These are phyloP conservation scores for Phymatotrichopsis omnivora DNA, from an alignment of 2,329 filamentous ascomycete species.

Conservation along the genomic window DNA sequence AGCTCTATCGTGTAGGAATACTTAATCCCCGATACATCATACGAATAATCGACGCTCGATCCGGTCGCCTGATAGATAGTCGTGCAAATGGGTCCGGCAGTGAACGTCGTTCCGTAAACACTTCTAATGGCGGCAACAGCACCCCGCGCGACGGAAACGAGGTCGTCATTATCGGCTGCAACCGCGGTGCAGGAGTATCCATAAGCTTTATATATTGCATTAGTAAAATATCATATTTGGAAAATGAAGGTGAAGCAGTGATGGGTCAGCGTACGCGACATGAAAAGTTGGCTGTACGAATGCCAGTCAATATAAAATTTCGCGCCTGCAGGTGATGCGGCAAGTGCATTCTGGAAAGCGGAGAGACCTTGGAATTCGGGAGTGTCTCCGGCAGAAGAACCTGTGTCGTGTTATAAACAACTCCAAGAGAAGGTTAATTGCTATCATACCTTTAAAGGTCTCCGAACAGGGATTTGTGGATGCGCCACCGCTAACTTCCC, in stretches of 20 bases:
- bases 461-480: conserved; percentile 45
- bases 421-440: conserved; percentile 3
- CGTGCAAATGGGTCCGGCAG: conserved; percentile 44
- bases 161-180: conserved; percentile 41
- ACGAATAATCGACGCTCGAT: conserved; percentile 39
- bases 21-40: conserved; percentile 37
- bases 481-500: conserved; percentile 42
- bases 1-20: conserved; percentile 44
- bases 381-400: conserved; percentile 39
- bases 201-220: conserved; percentile 37
- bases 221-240: background rate
- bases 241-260: background rate
- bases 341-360: conserved; percentile 40
- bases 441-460: conserved; percentile 37
- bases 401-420: conserved; percentile 31
- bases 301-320: conserved; percentile 55
- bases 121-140: conserved; percentile 46
- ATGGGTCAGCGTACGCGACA: conserved; percentile 34
- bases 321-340: conserved; percentile 30
- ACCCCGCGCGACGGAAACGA: conserved; percentile 42
- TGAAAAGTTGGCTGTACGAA: conserved; percentile 52
- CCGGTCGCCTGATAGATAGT: conserved; percentile 52
- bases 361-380: conserved; percentile 46
- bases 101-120: conserved; percentile 41
- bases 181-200: conserved; percentile 48